Base-by-base conservation (phyloP, 1,284 basidiomycete genomes). In the Ganoderma resinaceum region DNA sequence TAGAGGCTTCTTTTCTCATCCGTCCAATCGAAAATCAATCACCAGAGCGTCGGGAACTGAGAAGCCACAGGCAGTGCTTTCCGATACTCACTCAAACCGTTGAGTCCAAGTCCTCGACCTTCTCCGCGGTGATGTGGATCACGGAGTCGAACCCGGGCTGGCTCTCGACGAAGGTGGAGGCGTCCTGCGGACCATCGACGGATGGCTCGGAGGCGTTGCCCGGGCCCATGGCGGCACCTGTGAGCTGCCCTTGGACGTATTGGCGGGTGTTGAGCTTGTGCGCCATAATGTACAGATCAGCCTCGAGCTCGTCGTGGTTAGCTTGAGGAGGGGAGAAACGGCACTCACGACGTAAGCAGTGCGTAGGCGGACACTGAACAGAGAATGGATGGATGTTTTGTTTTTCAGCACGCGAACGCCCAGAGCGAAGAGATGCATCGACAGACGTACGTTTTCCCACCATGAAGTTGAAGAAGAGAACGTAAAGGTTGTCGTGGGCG, bases 91-190 rank as follows among this genome's bases (percentile, higher is more conserved):
- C n/a, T n/a, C n/a, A n/a, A n/a, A n/a, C n/a, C n/a, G n/a, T n/a
- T n/a, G 42, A 43, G 16, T 26, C 46, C n/a, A 49, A 7, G 46
- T 49, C 23, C 8, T 11, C 46, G 23, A n/a, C 26, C n/a, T 49
- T 49, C 46, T 49, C 46, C 46, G 46, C 23, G 46, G 46, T 49
- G 46, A 49, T 49, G 46, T 49, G 46, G n/a, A 49, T 49, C 23
- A 49, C 11, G n/a, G n/a, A n/a, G 23, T 49, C 46, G 46, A 23
- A 49, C 12, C 26, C 23, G 23, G 46, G 9, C 46, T 9, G n/a
- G 46, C 46, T 26, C 23, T 49, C 46, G 46, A 49, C 46, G 46
- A 49, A 49, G 46, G 46, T 23, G 46, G 46, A 11, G 0, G 26
- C 46, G 46, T 23, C 26, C n/a, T n/a, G 46, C 23, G n/a, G 0